Evolutionary conservation across 2,329 filamentous ascomycete genomes (phyloP), one percentile per base, ranked within the genome.

Genomic region (Metarhizium rileyi): DNA sequence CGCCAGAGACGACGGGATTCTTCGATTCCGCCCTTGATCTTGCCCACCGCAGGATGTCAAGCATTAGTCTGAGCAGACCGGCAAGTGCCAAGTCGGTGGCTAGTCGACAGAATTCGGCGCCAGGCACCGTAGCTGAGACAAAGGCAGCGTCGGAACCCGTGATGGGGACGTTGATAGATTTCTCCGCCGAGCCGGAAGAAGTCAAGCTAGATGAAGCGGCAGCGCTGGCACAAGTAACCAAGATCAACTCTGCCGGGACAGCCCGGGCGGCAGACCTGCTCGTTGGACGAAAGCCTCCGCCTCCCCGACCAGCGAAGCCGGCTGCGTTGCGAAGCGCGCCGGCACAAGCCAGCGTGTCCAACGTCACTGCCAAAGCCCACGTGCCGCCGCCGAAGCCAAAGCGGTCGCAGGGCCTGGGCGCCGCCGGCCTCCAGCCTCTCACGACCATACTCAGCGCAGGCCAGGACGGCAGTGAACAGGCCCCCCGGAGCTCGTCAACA

Each of bases 1-100:
- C 89, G 0, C 78, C 85, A 0, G 78, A 86, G 35, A 74, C 59
- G 10, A 59, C 80, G 12, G 80, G 80, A 0, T 97, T 93, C 63
- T 96, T 96, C 61, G 87, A 95, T 55, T 75, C 81, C 1, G 64
- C 68, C 0, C 70, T 71, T 47, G 63, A 67, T 10, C 48, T 61
- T 9, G 49, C 55, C 1, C 60, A 58, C 4, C 59, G 54, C 28
- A 64, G 59, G 43, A 49, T 57, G 22, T 56, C 61, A n/a, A 61
- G 54, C 45, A 49, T 56, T 43, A 55, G 57, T 2, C 50, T 61
- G 10, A 59, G 52, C n/a, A 51, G 49, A 22, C 7, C 23, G 7
- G 38, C 49, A 0, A 43, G n/a, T 30, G 33, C 12, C n/a, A 57
- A 51, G 22, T 53, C 45, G 25, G n/a, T n/a, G n/a, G 38, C 50